Conservation (phyloP, 176 grass and related monocot genomes). For the Rhipidocladum racemiflorum region DNA sequence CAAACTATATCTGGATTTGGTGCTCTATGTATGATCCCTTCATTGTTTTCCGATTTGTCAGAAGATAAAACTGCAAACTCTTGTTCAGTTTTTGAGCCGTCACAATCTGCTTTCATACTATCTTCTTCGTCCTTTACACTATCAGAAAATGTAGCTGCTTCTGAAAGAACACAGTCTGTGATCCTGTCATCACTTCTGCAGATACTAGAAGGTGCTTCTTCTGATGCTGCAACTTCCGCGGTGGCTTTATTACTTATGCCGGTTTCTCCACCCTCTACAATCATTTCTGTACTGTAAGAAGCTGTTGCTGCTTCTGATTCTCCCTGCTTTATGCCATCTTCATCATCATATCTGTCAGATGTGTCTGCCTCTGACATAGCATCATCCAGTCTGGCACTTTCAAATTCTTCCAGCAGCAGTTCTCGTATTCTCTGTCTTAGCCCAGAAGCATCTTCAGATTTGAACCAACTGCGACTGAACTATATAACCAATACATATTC, state of each 20-base stretch:
- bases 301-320: slow-evolving; percentile 21
- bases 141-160: slow-evolving; percentile 23
- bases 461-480: slow-evolving; percentile 75
- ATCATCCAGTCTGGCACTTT: slow-evolving; percentile 34
- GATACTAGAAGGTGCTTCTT: not conserved
- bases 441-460: slow-evolving; percentile 62
- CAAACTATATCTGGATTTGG: not conserved
- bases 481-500: slow-evolving; percentile 30
- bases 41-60: not conserved
- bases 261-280: not conserved
- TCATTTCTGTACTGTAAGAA: slow-evolving; percentile 29
- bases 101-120: not conserved
- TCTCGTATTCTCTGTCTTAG: slow-evolving; percentile 53
- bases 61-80: not conserved
- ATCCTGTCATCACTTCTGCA: not conserved
- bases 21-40: not conserved
- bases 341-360: slow-evolving; percentile 7
- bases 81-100: slow-evolving; percentile 7
- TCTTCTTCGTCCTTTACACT: not conserved
- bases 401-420: slow-evolving; percentile 59
- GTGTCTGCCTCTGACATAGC: slow-evolving; percentile 14
- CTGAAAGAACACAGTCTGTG: slow-evolving; percentile 9
- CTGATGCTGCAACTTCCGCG: not conserved
- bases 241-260: not conserved
- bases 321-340: not conserved